A percentile compares a stretch with the other conserved stretches of the same genome.
Evolutionary conservation across 805 yeast genomes (phyloP).

Genomic region (Ogataea nakhonphanomensis): DNA sequence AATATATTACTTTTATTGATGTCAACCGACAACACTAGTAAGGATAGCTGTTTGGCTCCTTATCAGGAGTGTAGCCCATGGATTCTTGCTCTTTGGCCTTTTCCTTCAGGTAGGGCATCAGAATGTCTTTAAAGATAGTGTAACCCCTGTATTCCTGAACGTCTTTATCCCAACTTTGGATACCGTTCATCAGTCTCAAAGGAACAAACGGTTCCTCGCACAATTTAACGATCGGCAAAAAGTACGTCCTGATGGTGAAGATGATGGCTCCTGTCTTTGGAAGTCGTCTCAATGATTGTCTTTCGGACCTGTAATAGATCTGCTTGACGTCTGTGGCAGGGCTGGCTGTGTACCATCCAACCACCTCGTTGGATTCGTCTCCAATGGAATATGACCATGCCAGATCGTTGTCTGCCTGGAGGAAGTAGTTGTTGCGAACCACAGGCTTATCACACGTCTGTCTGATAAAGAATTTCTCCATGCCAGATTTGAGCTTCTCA

Average conservation of each 20-base stretch:
- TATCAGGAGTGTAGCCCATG: slow-evolving; percentile 38
- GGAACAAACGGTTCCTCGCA: slow-evolving; percentile 62
- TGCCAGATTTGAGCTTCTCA: slow-evolving; percentile 54
- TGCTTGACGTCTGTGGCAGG: slow-evolving; percentile 44
- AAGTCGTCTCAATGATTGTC: slow-evolving; percentile 60
- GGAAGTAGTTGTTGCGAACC: slow-evolving; percentile 63
- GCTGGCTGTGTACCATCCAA: slow-evolving; percentile 65
- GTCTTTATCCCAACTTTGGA: slow-evolving; percentile 56
- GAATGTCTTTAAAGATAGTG: slow-evolving; percentile 47
- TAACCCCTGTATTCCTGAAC: slow-evolving; percentile 62
- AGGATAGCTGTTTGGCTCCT: slow-evolving; percentile 43
- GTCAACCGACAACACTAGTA: slow-evolving; percentile 24
- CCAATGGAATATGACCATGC: slow-evolving; percentile 69
- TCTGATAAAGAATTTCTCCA: slow-evolving; percentile 63
- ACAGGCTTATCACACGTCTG: slow-evolving; percentile 58
- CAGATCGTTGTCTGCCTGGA: slow-evolving; percentile 59
- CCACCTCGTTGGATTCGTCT: slow-evolving; percentile 44
- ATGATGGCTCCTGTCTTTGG: slow-evolving; percentile 56
- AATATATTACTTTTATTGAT: slow-evolving; percentile 1
- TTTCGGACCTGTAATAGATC: slow-evolving; percentile 57
- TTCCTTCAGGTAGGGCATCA: slow-evolving; percentile 51
- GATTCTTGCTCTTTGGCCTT: slow-evolving; percentile 47
- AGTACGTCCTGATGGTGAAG: slow-evolving; percentile 64
- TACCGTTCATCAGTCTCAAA: slow-evolving; percentile 54
- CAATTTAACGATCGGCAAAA: slow-evolving; percentile 50